phyloP scores from a whole-genome alignment of 139 green algal species.

The Chlamydomonas incerta region DNA sequence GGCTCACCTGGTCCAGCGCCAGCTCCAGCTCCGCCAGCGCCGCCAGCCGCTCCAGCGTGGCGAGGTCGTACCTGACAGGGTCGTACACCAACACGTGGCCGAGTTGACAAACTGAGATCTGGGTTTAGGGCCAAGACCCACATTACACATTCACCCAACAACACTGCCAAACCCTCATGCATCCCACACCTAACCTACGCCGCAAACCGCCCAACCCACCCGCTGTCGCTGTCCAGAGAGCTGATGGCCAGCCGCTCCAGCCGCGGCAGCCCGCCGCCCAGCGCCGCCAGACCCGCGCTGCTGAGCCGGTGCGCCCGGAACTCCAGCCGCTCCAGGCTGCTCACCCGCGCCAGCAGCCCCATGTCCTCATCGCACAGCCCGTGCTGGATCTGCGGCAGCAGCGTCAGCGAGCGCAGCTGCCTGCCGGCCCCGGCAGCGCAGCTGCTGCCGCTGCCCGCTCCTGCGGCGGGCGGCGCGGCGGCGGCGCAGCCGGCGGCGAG shows the following conservation, averaged over 20 bases:
- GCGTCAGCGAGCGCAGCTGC: conserved; percentile 20
- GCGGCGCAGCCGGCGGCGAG: background rate
- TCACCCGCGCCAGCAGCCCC: background rate
- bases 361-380: conserved; percentile 36
- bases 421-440: too few relatives aligned
- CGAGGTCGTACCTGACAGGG: conserved; percentile 6
- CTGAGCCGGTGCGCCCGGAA: conserved; percentile 45
- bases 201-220: background rate
- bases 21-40: conserved; percentile 34
- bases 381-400: conserved; percentile 1
- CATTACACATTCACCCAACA: too few relatives aligned
- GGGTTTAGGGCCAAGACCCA: too few relatives aligned
- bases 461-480: background rate
- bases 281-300: conserved; percentile 25
- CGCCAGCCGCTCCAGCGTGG: conserved; percentile 25
- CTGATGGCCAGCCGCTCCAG: conserved; percentile 36
- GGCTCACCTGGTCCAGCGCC: conserved; percentile 20
- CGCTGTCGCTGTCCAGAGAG: conserved; percentile 35
- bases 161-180: too few relatives aligned
- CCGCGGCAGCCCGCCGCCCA: conserved; percentile 22
- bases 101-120: too few relatives aligned
- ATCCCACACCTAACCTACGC: too few relatives aligned
- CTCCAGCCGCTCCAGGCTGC: conserved; percentile 32
- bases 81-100: too few relatives aligned
- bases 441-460: background rate